phyloP scores from a whole-genome alignment of 2,329 filamentous ascomycete genomes.

The Aspergillus sclerotialis region DNA sequence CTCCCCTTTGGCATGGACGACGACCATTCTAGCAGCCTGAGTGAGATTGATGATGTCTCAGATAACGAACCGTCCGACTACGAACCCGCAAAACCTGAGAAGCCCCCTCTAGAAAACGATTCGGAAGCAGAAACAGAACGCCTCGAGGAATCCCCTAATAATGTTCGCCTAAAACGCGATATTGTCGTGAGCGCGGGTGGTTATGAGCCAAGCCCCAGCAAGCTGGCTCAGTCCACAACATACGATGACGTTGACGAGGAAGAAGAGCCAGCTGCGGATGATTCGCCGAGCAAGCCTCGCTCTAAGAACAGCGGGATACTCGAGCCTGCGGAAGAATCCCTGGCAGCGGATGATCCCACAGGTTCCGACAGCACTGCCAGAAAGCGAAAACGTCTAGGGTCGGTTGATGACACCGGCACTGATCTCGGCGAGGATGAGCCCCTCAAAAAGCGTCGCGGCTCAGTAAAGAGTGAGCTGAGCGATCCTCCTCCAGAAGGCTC shows the following conservation, averaged over 20 bases:
- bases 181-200: constrained; percentile 54
- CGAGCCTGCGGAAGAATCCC: constrained; percentile 13
- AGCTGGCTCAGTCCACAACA: constrained; percentile 57
- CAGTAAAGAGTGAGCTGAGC: constrained; percentile 30
- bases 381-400: constrained; percentile 35
- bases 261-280: constrained; percentile 39
- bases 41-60: constrained; percentile 77
- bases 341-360: constrained; percentile 19
- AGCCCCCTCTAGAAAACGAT: constrained; percentile 56
- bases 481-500: constrained; percentile 28
- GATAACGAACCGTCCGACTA: constrained; percentile 57
- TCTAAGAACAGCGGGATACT: constrained; percentile 25
- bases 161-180: constrained; percentile 51
- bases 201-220: constrained; percentile 66
- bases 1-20: constrained; percentile 47
- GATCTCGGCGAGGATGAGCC: constrained; percentile 34
- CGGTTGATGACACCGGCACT: constrained; percentile 27
- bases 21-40: constrained; percentile 81
- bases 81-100: constrained; percentile 43
- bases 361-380: constrained; percentile 27
- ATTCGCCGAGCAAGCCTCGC: constrained; percentile 34
- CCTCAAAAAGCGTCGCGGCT: constrained; percentile 34
- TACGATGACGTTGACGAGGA: constrained; percentile 44
- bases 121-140: constrained; percentile 93
- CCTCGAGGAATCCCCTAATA: constrained; percentile 79